These are phyloP conservation scores for Fraxinus cuspidata DNA, from an alignment of 257 asterid species.

Conservation along the genomic window DNA sequence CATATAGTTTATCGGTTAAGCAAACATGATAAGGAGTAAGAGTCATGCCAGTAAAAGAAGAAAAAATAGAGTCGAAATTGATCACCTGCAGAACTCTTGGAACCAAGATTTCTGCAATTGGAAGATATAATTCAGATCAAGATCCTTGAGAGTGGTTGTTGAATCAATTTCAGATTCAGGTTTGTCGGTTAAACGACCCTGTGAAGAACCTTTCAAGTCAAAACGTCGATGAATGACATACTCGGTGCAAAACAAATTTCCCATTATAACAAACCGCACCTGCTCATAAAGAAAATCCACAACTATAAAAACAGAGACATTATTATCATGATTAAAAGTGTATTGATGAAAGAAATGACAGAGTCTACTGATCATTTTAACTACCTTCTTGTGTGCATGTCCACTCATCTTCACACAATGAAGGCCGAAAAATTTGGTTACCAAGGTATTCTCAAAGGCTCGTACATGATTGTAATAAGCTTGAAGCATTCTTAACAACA, in stretches of 20 bases:
- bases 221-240: slow-evolving; percentile 17
- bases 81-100: slow-evolving; percentile 25
- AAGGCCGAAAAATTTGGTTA: slow-evolving; percentile 47
- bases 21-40: background rate
- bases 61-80: background rate
- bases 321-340: background rate
- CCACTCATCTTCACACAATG: slow-evolving; percentile 49
- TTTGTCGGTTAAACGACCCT: slow-evolving; percentile 14
- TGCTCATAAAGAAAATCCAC: slow-evolving; percentile 4
- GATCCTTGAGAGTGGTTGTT: slow-evolving; percentile 24
- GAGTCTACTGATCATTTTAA: background rate
- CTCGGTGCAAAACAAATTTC: slow-evolving; percentile 27
- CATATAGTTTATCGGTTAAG: background rate
- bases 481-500: slow-evolving; percentile 46
- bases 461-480: slow-evolving; percentile 49
- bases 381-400: slow-evolving; percentile 40
- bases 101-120: slow-evolving; percentile 17
- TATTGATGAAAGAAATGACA: background rate
- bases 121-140: slow-evolving; percentile 23
- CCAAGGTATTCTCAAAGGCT: slow-evolving; percentile 40
- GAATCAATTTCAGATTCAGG: slow-evolving; percentile 26
- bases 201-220: slow-evolving; percentile 18
- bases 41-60: slow-evolving; percentile 1
- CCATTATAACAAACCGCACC: slow-evolving; percentile 39
- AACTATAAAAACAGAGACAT: slow-evolving; percentile 6